phyloP scores from a whole-genome alignment of 805 yeast species.

The Wickerhamiella lipophila region DNA sequence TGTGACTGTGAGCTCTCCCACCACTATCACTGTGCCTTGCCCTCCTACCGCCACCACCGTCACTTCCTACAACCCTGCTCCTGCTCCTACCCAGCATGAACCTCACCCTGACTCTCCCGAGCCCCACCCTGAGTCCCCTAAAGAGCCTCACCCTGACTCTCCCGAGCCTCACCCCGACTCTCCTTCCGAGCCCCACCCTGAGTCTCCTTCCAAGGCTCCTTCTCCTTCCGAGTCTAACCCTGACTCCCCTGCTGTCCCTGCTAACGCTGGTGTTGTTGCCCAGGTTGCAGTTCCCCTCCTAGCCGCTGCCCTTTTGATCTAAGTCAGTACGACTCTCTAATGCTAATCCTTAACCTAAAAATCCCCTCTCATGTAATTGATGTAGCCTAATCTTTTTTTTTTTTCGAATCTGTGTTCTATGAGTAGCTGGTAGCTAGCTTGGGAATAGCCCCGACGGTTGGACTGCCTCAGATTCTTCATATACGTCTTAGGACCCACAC shows the following conservation, averaged over 20 bases:
- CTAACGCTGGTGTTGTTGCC: slow-evolving; percentile 10
- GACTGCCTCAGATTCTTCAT: no score
- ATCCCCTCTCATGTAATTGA: background rate
- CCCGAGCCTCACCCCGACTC: no score
- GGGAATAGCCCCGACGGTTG: no score
- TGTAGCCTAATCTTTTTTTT: background rate
- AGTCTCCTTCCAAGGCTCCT: slow-evolving; percentile 8
- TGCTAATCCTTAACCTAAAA: background rate
- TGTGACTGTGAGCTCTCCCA: slow-evolving; percentile 54
- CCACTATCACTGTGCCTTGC: slow-evolving; percentile 35
- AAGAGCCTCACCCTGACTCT: no score
- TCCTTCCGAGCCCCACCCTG: no score
- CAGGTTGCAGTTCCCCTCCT: slow-evolving; percentile 9
- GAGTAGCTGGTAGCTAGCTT: no score
- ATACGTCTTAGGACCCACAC: no score
- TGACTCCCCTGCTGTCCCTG: background rate
- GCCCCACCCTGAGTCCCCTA: no score
- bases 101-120: no score
- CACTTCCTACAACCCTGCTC: slow-evolving; percentile 11
- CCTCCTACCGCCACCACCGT: slow-evolving; percentile 9
- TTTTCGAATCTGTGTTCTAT: no score
- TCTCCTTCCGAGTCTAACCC: slow-evolving; percentile 8
- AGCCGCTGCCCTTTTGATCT: slow-evolving; percentile 11
- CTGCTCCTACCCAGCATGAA: background rate
- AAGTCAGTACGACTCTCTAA: background rate